Evolutionary conservation across 176 grass and related monocot genomes (phyloP).

Genomic region (Rhynchospora pubera): DNA sequence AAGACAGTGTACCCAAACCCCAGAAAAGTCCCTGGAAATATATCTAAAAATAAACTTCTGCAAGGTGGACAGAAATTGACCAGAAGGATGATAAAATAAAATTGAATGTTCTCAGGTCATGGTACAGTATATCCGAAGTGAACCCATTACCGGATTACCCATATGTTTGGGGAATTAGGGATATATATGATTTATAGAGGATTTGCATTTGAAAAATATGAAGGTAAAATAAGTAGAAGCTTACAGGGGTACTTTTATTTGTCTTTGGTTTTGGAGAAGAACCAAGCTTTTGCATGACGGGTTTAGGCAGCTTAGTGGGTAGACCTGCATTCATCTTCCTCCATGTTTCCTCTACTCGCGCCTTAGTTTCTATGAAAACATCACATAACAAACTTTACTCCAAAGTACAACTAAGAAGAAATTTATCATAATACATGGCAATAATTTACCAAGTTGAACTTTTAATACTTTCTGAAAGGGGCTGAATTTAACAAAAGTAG

Average conservation of each 20-base stretch:
- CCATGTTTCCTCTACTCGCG: conserved; percentile 82
- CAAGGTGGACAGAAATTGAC: background rate
- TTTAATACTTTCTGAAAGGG: background rate
- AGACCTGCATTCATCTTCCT: conserved; percentile 92
- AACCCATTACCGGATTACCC: background rate
- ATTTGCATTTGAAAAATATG: background rate
- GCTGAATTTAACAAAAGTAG: background rate
- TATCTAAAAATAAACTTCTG: background rate
- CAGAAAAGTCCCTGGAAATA: background rate
- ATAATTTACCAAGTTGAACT: background rate
- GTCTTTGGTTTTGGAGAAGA: conserved; percentile 43
- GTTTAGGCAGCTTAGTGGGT: conserved; percentile 53
- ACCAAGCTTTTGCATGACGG: conserved; percentile 41
- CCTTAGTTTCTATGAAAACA: conserved; percentile 48
- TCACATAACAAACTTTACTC: conserved; percentile 14
- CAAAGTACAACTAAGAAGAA: conserved; percentile 11
- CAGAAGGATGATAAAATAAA: background rate
- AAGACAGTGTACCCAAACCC: background rate
- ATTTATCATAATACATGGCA: conserved; percentile 16
- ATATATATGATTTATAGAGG: background rate
- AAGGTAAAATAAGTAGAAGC: conserved; percentile 22
- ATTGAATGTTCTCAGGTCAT: background rate
- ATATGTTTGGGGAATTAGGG: background rate
- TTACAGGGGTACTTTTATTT: conserved; percentile 56
- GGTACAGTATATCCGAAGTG: background rate